A percentile compares a stretch with the other conserved stretches of the same genome.
Conservation (phyloP, 1,284 basidiomycete species). For the Volvariella volvacea region DNA sequence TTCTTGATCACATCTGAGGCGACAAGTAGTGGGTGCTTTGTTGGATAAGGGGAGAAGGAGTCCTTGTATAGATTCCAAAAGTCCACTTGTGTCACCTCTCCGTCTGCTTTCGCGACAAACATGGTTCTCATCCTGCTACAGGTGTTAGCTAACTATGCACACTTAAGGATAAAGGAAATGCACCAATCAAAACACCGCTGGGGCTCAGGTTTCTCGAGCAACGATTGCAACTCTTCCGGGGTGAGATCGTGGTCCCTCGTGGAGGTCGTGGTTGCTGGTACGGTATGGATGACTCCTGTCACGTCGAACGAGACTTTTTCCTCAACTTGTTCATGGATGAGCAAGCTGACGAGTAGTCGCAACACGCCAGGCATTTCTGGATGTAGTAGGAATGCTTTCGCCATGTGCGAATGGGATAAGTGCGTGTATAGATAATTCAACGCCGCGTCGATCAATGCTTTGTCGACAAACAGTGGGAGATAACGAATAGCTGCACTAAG, state of each 20-base stretch:
- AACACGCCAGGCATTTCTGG: slow-evolving; percentile 61
- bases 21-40: slow-evolving; percentile 53
- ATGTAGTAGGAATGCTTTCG: slow-evolving; percentile 69
- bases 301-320: slow-evolving; percentile 58
- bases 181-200: slow-evolving; percentile 76
- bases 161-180: slow-evolving; percentile 12
- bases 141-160: neutral
- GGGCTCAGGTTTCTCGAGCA: slow-evolving; percentile 59
- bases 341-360: slow-evolving; percentile 56
- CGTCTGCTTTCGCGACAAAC: slow-evolving; percentile 63
- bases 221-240: slow-evolving; percentile 54
- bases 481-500: slow-evolving; percentile 59
- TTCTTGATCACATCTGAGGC: slow-evolving; percentile 88
- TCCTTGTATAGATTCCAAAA: slow-evolving; percentile 88
- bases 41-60: slow-evolving; percentile 49
- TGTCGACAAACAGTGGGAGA: slow-evolving; percentile 70
- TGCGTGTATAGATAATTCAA: slow-evolving; percentile 75
- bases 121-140: slow-evolving; percentile 71
- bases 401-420: slow-evolving; percentile 66
- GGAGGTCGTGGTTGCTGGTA: slow-evolving; percentile 38
- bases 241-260: slow-evolving; percentile 56
- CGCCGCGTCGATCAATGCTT: slow-evolving; percentile 57
- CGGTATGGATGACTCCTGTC: slow-evolving; percentile 47
- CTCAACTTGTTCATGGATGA: slow-evolving; percentile 62
- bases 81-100: slow-evolving; percentile 83